phyloP scores from a whole-genome alignment of 2,329 filamentous ascomycete genomes.

The Paramyrothecium sp. region DNA sequence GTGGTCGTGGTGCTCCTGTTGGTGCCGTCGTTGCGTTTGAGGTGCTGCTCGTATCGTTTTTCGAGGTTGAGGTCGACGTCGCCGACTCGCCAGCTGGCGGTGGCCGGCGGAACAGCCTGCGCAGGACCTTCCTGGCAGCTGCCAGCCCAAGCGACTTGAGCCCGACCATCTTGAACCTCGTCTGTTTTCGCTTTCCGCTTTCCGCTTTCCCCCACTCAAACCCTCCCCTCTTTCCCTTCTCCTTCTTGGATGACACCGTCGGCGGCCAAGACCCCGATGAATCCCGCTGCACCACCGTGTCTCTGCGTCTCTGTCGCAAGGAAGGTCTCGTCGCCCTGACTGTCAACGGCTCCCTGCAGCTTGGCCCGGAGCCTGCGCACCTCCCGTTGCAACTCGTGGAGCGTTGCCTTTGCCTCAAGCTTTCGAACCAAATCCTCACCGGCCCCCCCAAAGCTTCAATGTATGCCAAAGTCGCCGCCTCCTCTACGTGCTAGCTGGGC shows the following conservation, averaged over 20 bases:
- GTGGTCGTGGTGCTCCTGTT: not conserved
- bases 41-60: not conserved
- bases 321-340: not conserved
- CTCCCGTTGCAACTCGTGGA: not conserved
- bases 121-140: conserved; percentile 27
- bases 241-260: not conserved
- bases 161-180: conserved; percentile 19
- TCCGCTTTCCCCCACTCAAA: not conserved
- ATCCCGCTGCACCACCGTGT: too few species aligned
- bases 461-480: too few species aligned
- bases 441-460: too few species aligned
- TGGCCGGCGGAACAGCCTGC: conserved; percentile 26
- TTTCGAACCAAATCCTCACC: too few species aligned
- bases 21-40: not conserved
- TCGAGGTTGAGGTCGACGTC: not conserved
- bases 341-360: not conserved
- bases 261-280: too few species aligned
- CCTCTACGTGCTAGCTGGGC: too few species aligned
- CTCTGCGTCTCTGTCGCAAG: too few species aligned
- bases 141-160: conserved; percentile 27
- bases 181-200: conserved; percentile 5
- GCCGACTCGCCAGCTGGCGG: conserved; percentile 17
- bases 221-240: not conserved
- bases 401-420: too few species aligned
- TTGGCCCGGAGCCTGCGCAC: not conserved